Base-by-base conservation (phyloP, 2,329 filamentous ascomycete genomes). In the Epichloe sibirici region DNA sequence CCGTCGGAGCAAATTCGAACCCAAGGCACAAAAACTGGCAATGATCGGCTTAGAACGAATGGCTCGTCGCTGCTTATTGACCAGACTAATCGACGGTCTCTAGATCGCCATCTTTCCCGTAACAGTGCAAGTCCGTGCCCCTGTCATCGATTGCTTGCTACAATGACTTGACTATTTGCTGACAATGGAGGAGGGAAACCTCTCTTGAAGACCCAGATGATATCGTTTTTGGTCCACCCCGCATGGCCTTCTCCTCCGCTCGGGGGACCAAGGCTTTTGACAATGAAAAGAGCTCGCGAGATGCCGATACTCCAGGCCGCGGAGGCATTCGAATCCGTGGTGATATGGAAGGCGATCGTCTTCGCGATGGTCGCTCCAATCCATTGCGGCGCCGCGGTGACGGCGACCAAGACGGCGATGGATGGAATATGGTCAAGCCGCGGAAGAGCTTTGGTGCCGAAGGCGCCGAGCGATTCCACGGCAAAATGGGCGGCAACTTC, bases 201-300 rank as follows among this genome's bases (percentile, higher is more conserved):
- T 34, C 37, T 7, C 28, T 44, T 49, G 39, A 59, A 86, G 82
- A 80, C 65, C 72, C 79, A 62, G 90, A 95, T 61, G 89, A 94
- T 57, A 86, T 94, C 53, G 78, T 93, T 54, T 85, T 95, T 53
- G 90, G 88, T 13, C 90, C 90, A 21, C 88, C 90, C 2, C 87
- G 88, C 66, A 88, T 82, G 46, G 81, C 82, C 45, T 95, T 96
- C 67, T 81, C 88, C 51, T 94, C 90, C 1, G 79, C 85, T 23
- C 87, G 86, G 54, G 73, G 79, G 25, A 66, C 69, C 51, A 73
- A 75, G 54, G 69, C 70, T 13, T 69, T 74, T 48, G 78, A 81
- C 48, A 71, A 70, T 31, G 77, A 83, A 31, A 82, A 79, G 58
- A 63, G 69, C 3, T 56, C 63, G 25, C 81, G 78, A 59, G 78